phyloP scores from a whole-genome alignment of 2,329 filamentous ascomycete species.

The Teratosphaeria gauchensis region DNA sequence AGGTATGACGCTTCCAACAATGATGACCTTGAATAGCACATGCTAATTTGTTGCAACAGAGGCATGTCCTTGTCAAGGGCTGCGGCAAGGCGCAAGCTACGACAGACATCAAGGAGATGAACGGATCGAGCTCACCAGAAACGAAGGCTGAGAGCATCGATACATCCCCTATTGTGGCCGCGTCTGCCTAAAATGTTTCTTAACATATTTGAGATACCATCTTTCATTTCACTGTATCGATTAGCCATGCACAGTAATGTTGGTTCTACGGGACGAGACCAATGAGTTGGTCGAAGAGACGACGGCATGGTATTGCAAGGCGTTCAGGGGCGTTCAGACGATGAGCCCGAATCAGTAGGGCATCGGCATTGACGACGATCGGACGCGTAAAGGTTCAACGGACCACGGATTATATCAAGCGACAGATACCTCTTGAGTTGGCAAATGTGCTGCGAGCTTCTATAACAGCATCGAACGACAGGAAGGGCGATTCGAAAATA shows the following conservation, averaged over 20 bases:
- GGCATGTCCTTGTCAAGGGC: constrained; percentile 59
- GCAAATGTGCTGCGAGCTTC: neutral
- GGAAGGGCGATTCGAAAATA: neutral
- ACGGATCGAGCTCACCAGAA: constrained; percentile 26
- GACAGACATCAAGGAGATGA: constrained; percentile 26
- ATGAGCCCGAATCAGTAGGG: neutral
- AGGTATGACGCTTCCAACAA: constrained; percentile 51
- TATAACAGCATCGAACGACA: neutral
- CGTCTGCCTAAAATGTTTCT: constrained; percentile 10
- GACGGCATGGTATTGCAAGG: neutral
- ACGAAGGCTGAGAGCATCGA: constrained; percentile 23
- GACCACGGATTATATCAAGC: neutral
- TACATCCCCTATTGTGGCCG: constrained; percentile 21
- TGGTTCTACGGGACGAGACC: neutral
- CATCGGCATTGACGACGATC: neutral
- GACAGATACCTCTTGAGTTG: neutral
- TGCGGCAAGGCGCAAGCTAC: constrained; percentile 46
- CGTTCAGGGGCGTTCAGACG: neutral
- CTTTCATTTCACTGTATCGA: neutral
- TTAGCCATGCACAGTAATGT: constrained; percentile 1
- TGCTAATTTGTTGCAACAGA: constrained; percentile 35
- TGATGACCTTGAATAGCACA: constrained; percentile 27
- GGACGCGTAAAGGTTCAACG: neutral
- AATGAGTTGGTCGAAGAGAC: neutral
- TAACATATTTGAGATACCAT: neutral